Conservation (phyloP, 2,329 filamentous ascomycete species). For the Parastagonospora nodorum region DNA sequence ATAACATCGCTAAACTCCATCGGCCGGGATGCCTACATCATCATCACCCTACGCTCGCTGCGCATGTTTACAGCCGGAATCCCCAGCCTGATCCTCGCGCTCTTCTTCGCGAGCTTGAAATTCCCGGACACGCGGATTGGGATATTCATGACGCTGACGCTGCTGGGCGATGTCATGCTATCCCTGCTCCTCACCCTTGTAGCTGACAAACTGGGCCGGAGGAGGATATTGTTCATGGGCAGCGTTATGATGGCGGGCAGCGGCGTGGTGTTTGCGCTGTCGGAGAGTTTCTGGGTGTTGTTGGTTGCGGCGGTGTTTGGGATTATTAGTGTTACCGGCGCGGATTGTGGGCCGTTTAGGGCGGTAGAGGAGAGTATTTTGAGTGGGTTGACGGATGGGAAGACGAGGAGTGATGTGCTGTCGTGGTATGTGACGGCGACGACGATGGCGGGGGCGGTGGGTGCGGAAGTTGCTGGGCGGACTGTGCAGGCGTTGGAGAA, state of each 20-base stretch:
- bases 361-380: conserved; percentile 45
- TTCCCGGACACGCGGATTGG: conserved; percentile 46
- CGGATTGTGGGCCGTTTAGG: conserved; percentile 42
- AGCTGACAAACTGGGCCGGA: conserved; percentile 44
- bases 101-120: conserved; percentile 45
- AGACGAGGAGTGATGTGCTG: conserved; percentile 44
- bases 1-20: conserved; percentile 38
- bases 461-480: conserved; percentile 46
- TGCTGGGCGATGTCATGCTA: conserved; percentile 46
- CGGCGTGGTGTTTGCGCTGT: conserved; percentile 43
- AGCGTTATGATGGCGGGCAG: conserved; percentile 44
- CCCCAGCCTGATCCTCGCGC: conserved; percentile 43
- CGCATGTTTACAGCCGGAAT: conserved; percentile 47
- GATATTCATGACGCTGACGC: conserved; percentile 48
- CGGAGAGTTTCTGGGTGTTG: conserved; percentile 45
- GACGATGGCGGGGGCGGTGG: conserved; percentile 43
- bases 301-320: conserved; percentile 46
- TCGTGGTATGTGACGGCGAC: conserved; percentile 48
- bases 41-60: conserved; percentile 49
- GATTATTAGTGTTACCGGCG: conserved; percentile 45
- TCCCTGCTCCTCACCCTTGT: conserved; percentile 46
- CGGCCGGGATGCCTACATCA: conserved; percentile 45
- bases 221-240: conserved; percentile 43
- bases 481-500: conserved; percentile 47
- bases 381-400: conserved; percentile 42